Evolutionary conservation across 2,329 filamentous ascomycete species (phyloP), one percentile per base, ranked within the genome.

Genomic region (Sclerotinia nivalis): DNA sequence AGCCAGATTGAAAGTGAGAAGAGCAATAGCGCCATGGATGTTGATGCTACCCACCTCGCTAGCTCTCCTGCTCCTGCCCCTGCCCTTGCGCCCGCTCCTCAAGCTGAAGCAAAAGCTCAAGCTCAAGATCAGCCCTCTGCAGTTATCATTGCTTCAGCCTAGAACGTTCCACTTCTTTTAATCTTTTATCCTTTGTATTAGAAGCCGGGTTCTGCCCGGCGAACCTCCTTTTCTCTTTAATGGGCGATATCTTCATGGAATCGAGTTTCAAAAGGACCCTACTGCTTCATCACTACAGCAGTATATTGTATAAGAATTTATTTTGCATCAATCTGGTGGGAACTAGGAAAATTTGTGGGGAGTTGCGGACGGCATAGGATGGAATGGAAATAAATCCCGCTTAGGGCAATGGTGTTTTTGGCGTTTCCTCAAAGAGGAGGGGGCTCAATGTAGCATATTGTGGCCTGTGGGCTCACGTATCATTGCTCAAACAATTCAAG

Each of bases 11-110:
- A 85, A 75, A 87, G 76, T 40, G 86, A 86, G 74, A 84, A 86
- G 80, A 89, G 87, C 75, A 83, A 85, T 79, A 88, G 85, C 74
- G 87, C 83, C 28, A 79, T 88, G 65, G 83, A 84, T 47, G 87
- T 87, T 75, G 88, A 90, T 75, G 85, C 84, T 68, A 82, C 81
- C 55, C 69, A 74, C 45, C 62, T 71, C 25, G 75, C 83, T 25
- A 86, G 84, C 75, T 86, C 86, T 55, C 86, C 87, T 20, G 68
- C 71, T 60, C 50, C 69, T 25, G 37, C 69, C 49, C 69, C 61
- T 12, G 47, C 73, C 47, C 60, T 71, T 40, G 61, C 73, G n/a
- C 40, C 59, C 7, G 45, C 28, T 62, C 28, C 71, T 40, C 20
- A 34, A 37, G 20, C 31, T 40, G 55, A 34, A 15, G 31, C 34